Conservation (phyloP, 352 stramenopile genomes). For the Globisporangium acanthophoron region DNA sequence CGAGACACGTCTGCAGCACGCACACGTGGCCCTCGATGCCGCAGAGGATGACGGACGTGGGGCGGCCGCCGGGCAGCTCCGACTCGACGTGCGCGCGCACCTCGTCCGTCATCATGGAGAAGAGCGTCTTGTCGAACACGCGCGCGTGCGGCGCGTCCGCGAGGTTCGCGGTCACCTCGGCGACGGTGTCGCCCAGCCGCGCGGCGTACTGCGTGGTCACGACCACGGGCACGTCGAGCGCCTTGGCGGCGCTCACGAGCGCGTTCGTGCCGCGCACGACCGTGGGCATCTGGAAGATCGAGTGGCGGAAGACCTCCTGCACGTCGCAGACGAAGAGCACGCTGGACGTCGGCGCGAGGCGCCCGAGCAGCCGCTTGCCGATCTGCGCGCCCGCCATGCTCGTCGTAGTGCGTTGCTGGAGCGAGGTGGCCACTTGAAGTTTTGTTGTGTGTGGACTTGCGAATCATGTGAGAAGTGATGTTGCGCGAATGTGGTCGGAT, state of each 20-base stretch:
- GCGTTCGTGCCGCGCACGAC: conserved; percentile 83
- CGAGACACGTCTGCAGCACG: conserved; percentile 95
- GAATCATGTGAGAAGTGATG: neutral
- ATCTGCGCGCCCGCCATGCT: neutral
- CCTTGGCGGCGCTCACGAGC: conserved; percentile 64
- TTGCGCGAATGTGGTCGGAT: no score
- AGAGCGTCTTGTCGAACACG: conserved; percentile 97
- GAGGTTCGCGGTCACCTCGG: conserved; percentile 64
- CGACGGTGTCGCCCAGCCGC: conserved; percentile 89
- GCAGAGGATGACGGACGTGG: conserved; percentile 91
- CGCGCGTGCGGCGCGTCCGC: conserved; percentile 34
- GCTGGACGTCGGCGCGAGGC: conserved; percentile 58
- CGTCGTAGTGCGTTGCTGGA: neutral
- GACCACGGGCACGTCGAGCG: conserved; percentile 90
- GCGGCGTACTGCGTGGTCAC: conserved; percentile 96
- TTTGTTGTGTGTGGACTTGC: neutral
- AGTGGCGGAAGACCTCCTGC: conserved; percentile 93
- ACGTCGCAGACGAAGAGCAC: conserved; percentile 96
- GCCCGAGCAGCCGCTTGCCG: conserved; percentile 26
- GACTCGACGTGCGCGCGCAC: conserved; percentile 73
- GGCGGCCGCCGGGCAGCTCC: conserved; percentile 21
- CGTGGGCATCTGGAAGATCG: conserved; percentile 91
- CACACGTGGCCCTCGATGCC: conserved; percentile 96
- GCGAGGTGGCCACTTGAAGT: neutral
- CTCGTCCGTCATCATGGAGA: conserved; percentile 97